Evolutionary conservation across 768 basidiomycete species (phyloP), one percentile per base, ranked within the genome.

Genomic region (Suillus paluster): DNA sequence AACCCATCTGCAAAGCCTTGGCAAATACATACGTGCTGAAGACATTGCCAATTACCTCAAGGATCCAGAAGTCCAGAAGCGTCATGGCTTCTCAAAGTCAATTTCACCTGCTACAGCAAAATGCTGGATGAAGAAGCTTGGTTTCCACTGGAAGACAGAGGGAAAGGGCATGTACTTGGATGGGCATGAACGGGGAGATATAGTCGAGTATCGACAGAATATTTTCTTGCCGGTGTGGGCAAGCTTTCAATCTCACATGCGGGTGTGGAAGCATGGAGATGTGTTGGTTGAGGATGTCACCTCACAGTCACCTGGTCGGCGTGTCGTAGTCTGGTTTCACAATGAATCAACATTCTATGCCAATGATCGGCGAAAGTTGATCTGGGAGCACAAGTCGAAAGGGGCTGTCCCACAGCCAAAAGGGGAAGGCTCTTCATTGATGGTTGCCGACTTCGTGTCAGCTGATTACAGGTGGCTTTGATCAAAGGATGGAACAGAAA

Each of bases 261-360:
- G 33, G 17, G 36, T 23, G 23, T 56, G 61, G 61, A 57, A 75
- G 52, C 63, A 76, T 14, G 45, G 53, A 25, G 53, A 72, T 19
- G 39, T 61, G 38, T 25, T 45, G 54, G 59, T 57, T 15, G 30
- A 33, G 27, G 59, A 54, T 52, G 19, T 57, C 41, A 39, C 36
- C 38, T 25, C 27, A 60, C 11, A 60, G 71, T 23, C 38, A 58
- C 38, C 27, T 44, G 42, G 45, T 34, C 38, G 58, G 9, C 49
- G 39, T 30, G 54, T 48, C 30, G 62, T 68, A 23, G 61, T 71
- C 27, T 77, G 73, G 75, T 75, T 67, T 53, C 79, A 82, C 63
- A 76, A 81, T 63, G 75, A 83, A 61, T 76, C 74, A 4, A 75
- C 66, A 1, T 81, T 80, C 64, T 80, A 80, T 67, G 74, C 73